Base-by-base conservation (phyloP, 345 rosid species). In the Barbarea vulgaris region DNA sequence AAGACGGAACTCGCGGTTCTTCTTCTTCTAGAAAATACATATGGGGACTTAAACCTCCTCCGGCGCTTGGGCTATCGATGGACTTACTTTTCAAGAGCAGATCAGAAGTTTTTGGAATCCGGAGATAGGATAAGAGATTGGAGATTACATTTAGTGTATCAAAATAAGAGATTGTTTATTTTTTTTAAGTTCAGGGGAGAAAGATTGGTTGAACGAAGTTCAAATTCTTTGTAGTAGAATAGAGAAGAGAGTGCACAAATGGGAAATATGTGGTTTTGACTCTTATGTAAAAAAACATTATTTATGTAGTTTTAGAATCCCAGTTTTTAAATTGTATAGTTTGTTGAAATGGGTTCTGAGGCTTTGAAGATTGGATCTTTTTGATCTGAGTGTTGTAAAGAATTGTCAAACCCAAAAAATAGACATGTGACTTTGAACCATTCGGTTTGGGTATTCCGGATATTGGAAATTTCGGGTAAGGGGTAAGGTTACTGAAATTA, bases 41-140 rank as follows among this genome's bases (percentile, higher is more conserved):
- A 41, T 85, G 81, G 28, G 83, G 85, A 14, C 80, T 88, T 62
- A 86, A 84, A 77, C 87, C 88, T 51, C 83, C 90, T 18, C 70
- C 87, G 17, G 66, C 57, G 13, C 30, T 84, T 9, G 88, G 88
- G 18, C 66, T 84, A 64, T 85, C 91, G 7, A 67, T 90, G 84
- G 83, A 87, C 73, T 55, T 77, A 19, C 69, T 85, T 47, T 87
- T 90, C 77, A 87, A 80, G 74, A 84, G 84, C 73, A 88, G 87
- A 76, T 82, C 90, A 7, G 85, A 77, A 78, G 86, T 83, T 72
- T 75, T 83, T 67, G 86, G 87, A 60, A 64, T 70, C 79, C 70
- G 52, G 73, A 83, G 78, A 79, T 84, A 85, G 76, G 81, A 28
- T 34, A 61, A 18, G 64, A 60, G 47, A 24, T 55, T 34, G 56